These are phyloP conservation scores for Chromera velia DNA, from an alignment of 73 alveolate genomes.

Conservation along the genomic window DNA sequence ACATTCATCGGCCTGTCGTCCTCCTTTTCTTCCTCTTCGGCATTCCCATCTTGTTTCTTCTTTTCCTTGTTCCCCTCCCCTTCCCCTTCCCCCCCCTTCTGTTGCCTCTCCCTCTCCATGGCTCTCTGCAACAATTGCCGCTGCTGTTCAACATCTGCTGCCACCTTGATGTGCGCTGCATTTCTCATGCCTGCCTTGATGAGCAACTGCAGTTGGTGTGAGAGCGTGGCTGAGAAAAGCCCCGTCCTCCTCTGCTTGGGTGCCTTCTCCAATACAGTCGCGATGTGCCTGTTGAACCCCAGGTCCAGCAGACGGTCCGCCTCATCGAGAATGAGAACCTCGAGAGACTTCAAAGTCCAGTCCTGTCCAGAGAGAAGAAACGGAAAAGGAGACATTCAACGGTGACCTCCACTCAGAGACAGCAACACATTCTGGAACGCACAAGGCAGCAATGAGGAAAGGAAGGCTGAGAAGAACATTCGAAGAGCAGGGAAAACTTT, in stretches of 20 bases:
- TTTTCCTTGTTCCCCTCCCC: conserved; percentile 43
- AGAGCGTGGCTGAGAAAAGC: conserved; percentile 97
- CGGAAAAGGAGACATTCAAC: too few relatives aligned
- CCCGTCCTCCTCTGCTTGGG: conserved; percentile 99
- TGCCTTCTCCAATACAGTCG: conserved; percentile 59
- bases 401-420: too few relatives aligned
- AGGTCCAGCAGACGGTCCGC: conserved; percentile 78
- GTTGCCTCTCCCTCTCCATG: conserved; percentile 29
- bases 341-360: conserved; percentile 43
- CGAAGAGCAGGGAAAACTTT: too few relatives aligned
- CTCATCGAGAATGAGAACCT: conserved; percentile 82
- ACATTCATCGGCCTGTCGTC: not conserved
- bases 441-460: too few relatives aligned
- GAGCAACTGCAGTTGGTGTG: conserved; percentile 81
- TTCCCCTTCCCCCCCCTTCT: conserved; percentile 16
- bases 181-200: conserved; percentile 92
- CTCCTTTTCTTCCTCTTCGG: conserved; percentile 1
- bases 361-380: not conserved
- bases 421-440: too few relatives aligned
- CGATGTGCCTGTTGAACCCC: conserved; percentile 46
- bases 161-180: conserved; percentile 88
- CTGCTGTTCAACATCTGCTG: conserved; percentile 49
- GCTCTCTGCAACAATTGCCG: conserved; percentile 54
- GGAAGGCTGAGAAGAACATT: too few relatives aligned
- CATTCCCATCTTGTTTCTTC: conserved; percentile 51